phyloP scores from a whole-genome alignment of 371 early-diverging fungal genomes.

The Mortierella sp. region DNA sequence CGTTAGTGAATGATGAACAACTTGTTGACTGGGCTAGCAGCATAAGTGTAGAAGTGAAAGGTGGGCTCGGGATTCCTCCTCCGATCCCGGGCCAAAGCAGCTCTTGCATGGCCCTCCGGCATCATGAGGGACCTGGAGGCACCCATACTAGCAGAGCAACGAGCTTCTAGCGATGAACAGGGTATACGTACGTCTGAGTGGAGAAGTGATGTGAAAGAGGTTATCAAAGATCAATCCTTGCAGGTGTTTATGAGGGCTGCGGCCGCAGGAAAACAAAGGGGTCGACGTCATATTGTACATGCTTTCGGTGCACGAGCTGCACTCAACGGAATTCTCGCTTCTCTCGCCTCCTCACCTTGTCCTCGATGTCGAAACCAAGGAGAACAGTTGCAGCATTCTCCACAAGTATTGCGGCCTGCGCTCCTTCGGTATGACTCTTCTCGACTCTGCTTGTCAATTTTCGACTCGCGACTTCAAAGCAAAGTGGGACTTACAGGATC shows the following conservation, averaged over 20 bases:
- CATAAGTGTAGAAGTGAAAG: no score
- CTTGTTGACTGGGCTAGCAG: no score
- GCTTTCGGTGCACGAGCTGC: no score
- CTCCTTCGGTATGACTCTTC: slow-evolving; percentile 23
- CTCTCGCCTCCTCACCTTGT: not conserved
- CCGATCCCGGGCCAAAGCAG: no score
- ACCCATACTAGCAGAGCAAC: not conserved
- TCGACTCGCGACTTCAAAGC: not conserved
- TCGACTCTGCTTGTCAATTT: not conserved
- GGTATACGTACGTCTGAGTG: slow-evolving; percentile 17
- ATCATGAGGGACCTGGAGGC: no score
- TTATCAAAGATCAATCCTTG: slow-evolving; percentile 6
- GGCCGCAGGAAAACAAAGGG: slow-evolving; percentile 2
- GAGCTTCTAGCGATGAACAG: not conserved
- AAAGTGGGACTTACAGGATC: not conserved
- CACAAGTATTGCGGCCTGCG: slow-evolving; percentile 37
- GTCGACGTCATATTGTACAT: no score
- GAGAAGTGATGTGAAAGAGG: slow-evolving; percentile 8
- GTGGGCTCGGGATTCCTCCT: no score
- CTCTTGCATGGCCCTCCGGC: no score
- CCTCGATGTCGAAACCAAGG: slow-evolving; percentile 45
- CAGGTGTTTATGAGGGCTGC: slow-evolving; percentile 12
- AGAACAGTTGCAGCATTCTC: slow-evolving; percentile 47
- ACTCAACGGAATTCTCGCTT: no score
- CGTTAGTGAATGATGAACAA: no score